Evolutionary conservation across 257 asterid species (phyloP).

Genomic region (Przewalskia tangutica): DNA sequence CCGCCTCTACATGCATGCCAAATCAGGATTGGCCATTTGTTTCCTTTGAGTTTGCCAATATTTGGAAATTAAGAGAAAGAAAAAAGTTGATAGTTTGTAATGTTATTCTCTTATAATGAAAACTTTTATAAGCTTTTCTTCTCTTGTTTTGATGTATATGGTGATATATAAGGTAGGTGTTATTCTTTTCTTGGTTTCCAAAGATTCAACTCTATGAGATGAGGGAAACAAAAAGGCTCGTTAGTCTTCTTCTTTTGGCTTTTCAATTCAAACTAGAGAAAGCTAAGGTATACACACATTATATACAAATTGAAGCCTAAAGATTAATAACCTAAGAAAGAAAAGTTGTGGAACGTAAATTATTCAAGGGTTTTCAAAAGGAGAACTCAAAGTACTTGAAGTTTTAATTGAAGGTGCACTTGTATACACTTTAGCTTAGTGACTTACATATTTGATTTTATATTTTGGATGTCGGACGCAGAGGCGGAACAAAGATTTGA

Average conservation of each 20-base stretch:
- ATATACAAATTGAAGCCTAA: not conserved
- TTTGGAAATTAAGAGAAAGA: not conserved
- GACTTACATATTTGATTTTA: not conserved
- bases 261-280: not conserved
- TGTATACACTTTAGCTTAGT: not conserved
- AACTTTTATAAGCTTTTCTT: not conserved
- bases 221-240: not conserved
- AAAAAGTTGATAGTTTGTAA: not conserved
- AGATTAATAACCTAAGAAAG: not conserved
- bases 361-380: not conserved
- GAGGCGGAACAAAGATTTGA: too few relatives aligned
- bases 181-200: too few relatives aligned
- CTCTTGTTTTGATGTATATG: not conserved
- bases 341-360: not conserved
- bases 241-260: not conserved
- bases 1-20: not conserved
- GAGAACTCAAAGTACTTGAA: not conserved
- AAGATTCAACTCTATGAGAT: not conserved
- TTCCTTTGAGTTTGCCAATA: not conserved
- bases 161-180: not conserved
- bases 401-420: not conserved
- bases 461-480: not conserved
- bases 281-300: not conserved
- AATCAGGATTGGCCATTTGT: not conserved
- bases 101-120: not conserved